Conservation (phyloP, 2,329 filamentous ascomycete genomes). For the Penicillium verrucosum region DNA sequence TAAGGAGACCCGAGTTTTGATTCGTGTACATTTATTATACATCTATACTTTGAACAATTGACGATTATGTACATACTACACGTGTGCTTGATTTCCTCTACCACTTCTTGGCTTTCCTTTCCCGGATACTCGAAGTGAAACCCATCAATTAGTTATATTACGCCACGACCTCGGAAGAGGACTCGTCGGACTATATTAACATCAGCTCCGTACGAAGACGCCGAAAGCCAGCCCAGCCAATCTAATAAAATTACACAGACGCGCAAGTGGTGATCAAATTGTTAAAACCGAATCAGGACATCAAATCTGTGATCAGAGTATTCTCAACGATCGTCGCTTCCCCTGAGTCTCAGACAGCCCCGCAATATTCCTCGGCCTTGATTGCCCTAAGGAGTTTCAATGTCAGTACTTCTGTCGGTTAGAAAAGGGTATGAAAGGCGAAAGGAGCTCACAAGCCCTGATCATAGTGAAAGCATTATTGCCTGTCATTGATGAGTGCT, state of each 20-base stretch:
- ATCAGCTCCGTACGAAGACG: constrained; percentile 20
- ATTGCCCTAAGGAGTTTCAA: no score
- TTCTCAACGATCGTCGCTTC: no score
- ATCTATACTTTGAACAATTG: background rate
- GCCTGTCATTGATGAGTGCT: no score
- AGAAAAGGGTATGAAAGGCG: no score
- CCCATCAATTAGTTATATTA: constrained; percentile 16
- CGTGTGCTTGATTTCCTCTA: no score
- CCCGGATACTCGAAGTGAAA: constrained; percentile 5
- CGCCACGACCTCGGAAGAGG: background rate
- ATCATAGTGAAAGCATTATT: no score
- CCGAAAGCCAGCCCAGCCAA: constrained; percentile 26
- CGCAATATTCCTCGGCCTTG: no score
- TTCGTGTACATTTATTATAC: background rate
- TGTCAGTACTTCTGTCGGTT: no score
- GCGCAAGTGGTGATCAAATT: constrained; percentile 15
- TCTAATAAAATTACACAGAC: constrained; percentile 26
- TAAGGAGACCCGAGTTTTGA: background rate
- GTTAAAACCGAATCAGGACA: background rate
- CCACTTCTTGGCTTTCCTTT: no score
- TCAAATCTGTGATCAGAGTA: no score
- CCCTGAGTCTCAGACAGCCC: no score
- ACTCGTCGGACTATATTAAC: constrained; percentile 14
- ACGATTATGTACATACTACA: background rate
- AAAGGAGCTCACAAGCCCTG: no score